Evolutionary conservation across 176 grass and related monocot species (phyloP).

Genomic region (Oryza coarctata): DNA sequence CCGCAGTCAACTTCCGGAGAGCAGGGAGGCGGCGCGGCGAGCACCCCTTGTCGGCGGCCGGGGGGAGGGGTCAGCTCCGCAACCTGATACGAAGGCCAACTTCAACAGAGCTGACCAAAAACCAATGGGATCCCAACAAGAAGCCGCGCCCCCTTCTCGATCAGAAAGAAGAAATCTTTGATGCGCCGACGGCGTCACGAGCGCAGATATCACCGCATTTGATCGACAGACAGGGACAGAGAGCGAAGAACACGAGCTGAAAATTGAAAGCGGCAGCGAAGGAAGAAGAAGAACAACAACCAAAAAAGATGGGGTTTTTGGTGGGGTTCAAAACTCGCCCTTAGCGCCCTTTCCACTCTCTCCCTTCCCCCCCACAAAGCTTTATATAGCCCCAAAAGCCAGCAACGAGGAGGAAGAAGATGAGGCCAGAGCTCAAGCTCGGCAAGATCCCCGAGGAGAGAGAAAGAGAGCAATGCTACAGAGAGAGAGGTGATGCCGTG

Average conservation of each 20-base stretch:
- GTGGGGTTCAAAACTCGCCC: constrained; percentile 41
- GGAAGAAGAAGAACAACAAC: too few relatives aligned
- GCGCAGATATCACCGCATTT: constrained; percentile 55
- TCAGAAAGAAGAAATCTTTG: not conserved
- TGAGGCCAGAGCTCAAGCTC: not conserved
- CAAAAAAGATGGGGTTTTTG: constrained; percentile 30
- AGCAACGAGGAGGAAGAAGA: not conserved
- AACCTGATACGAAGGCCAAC: constrained; percentile 10
- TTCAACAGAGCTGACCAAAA: not conserved
- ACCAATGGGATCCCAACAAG: constrained; percentile 23
- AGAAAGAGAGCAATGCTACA: constrained; percentile 16
- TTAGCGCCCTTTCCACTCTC: constrained; percentile 33
- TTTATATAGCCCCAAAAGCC: constrained; percentile 43
- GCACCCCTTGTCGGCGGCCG: too few relatives aligned
- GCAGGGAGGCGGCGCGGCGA: too few relatives aligned
- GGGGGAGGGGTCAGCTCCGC: too few relatives aligned
- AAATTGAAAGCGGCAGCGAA: constrained; percentile 28
- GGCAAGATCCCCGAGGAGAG: constrained; percentile 37
- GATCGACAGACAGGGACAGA: not conserved
- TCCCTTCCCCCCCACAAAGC: not conserved
- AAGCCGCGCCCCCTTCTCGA: not conserved
- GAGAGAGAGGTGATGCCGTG: constrained; percentile 2
- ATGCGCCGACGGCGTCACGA: constrained; percentile 29
- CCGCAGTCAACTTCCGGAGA: too few relatives aligned
- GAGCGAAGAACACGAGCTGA: not conserved